Evolutionary conservation across 352 stramenopile species (phyloP).

Genomic region (Aphanomyces astaci): DNA sequence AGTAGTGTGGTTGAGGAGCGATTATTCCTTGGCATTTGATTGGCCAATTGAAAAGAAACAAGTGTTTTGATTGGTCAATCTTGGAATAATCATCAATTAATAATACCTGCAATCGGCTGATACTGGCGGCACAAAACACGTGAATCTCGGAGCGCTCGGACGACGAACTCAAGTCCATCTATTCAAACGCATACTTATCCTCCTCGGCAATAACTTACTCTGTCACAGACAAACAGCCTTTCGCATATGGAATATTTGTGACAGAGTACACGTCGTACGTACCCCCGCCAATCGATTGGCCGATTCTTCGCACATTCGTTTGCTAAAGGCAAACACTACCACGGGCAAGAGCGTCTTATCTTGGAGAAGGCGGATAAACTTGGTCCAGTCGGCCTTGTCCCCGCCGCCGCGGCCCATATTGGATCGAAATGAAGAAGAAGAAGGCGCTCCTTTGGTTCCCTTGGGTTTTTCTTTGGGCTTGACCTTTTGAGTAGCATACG

Average conservation of each 20-base stretch:
- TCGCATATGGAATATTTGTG: too few relatives aligned
- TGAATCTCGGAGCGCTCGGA: constrained; percentile 80
- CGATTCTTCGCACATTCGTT: constrained; percentile 74
- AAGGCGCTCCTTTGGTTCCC: neutral
- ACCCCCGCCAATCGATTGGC: constrained; percentile 32
- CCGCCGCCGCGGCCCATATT: constrained; percentile 34
- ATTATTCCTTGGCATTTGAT: too few relatives aligned
- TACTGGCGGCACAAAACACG: constrained; percentile 64
- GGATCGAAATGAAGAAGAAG: neutral
- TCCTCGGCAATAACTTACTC: too few relatives aligned
- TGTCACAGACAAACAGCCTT: too few relatives aligned
- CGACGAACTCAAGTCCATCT: constrained; percentile 59
- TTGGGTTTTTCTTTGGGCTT: constrained; percentile 23
- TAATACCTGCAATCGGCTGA: constrained; percentile 50
- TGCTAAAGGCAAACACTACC: constrained; percentile 92
- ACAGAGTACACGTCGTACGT: too few relatives aligned
- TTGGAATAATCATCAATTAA: too few relatives aligned
- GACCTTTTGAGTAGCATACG: constrained; percentile 50
- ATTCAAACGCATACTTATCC: constrained; percentile 58
- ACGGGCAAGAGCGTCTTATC: constrained; percentile 91
- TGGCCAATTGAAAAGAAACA: too few relatives aligned
- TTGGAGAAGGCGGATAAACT: constrained; percentile 76
- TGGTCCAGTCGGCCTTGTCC: constrained; percentile 82
- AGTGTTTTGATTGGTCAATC: too few relatives aligned
- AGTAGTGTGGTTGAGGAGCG: too few relatives aligned